These are phyloP conservation scores for Peronosclerospora sorghi DNA, from an alignment of 352 stramenopile genomes.

Conservation along the genomic window DNA sequence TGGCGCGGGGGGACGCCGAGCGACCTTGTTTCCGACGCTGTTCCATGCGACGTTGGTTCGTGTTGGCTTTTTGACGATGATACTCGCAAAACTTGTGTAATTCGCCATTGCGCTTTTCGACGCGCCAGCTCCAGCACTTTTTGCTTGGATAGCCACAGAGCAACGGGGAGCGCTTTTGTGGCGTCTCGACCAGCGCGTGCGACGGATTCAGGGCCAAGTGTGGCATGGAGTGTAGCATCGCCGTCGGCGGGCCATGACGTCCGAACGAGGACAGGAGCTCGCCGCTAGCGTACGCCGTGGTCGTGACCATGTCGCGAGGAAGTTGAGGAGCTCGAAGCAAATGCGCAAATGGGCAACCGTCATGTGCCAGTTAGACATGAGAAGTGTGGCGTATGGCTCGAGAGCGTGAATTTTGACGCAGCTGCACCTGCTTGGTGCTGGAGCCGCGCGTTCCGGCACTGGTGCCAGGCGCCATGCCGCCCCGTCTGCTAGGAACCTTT, in stretches of 20 bases:
- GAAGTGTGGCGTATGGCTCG: neutral
- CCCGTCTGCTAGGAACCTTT: conserved; percentile 1
- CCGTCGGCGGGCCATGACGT: conserved; percentile 1
- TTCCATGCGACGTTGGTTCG: conserved; percentile 77
- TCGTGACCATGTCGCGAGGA: conserved; percentile 14
- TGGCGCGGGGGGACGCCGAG: conserved; percentile 16
- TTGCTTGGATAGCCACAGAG: conserved; percentile 72
- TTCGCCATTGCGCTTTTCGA: conserved; percentile 74
- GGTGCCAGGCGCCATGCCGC: neutral
- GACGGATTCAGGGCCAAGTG: conserved; percentile 10
- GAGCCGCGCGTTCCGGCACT: conserved; percentile 1
- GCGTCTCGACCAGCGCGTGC: conserved; percentile 3
- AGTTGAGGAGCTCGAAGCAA: conserved; percentile 11
- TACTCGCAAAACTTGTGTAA: conserved; percentile 83
- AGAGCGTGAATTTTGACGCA: conserved; percentile 7
- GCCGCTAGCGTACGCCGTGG: conserved; percentile 19
- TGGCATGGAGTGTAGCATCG: conserved; percentile 14
- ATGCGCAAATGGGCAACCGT: conserved; percentile 20
- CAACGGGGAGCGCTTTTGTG: conserved; percentile 40
- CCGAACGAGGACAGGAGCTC: conserved; percentile 22
- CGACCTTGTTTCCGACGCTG: conserved; percentile 58
- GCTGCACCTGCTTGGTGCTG: conserved; percentile 5
- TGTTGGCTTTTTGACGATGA: conserved; percentile 77
- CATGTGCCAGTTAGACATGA: neutral
- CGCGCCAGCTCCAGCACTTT: conserved; percentile 72